These are phyloP conservation scores for Vigna angularis DNA, from an alignment of 306 rosid species.

Conservation along the genomic window DNA sequence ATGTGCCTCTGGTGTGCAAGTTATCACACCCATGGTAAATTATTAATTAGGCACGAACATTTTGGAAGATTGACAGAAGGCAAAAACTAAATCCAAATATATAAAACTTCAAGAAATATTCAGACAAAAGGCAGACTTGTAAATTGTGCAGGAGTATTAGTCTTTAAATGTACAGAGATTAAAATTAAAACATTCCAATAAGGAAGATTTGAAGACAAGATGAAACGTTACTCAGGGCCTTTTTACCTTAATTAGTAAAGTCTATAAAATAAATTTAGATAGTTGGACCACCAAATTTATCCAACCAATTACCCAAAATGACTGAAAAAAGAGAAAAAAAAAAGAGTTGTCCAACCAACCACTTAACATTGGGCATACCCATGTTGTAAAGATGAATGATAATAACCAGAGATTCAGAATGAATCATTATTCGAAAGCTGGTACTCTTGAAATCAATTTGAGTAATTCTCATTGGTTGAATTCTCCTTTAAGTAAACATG, in stretches of 20 bases:
- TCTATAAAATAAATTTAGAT: background rate
- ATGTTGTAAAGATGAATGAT: background rate
- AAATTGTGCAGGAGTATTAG: background rate
- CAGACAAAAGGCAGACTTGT: background rate
- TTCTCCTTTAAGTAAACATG: constrained; percentile 25
- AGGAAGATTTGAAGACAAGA: constrained; percentile 6
- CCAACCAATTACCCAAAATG: constrained; percentile 17
- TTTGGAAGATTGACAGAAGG: constrained; percentile 10
- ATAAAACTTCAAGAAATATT: background rate
- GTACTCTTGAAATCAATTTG: constrained; percentile 7
- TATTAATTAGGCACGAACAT: background rate
- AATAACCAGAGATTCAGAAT: background rate
- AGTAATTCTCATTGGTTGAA: background rate
- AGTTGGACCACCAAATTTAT: constrained; percentile 7
- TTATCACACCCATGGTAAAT: too few relatives aligned
- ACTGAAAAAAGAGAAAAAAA: background rate
- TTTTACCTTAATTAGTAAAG: background rate
- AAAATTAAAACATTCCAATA: background rate
- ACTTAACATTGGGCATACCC: constrained; percentile 1
- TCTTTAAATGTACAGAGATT: background rate
- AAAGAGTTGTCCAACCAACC: background rate
- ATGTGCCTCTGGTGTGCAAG: too few relatives aligned
- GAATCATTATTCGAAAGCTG: background rate
- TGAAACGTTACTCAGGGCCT: constrained; percentile 1
- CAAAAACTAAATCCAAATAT: constrained; percentile 17